Percentiles rank a stretch among this genome's conserved stretches.
These are phyloP conservation scores for Polygonum aviculare DNA, from an alignment of 148 eudicot genomes.

Conservation along the genomic window DNA sequence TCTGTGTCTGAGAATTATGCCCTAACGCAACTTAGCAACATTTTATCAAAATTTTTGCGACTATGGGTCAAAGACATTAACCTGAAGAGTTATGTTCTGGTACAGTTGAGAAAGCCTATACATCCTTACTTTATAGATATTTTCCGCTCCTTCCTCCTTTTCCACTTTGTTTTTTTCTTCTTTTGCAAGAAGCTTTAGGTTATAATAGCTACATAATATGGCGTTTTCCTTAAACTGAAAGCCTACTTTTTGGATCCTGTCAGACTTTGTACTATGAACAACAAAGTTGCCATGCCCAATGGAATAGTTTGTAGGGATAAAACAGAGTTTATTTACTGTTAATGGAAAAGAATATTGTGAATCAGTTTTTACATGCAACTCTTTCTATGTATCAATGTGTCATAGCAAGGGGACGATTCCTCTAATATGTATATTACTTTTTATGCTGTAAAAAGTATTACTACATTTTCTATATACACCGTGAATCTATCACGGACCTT, in stretches of 20 bases:
- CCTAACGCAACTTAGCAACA: background rate
- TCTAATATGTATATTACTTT: background rate
- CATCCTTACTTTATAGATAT: background rate
- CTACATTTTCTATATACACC: background rate
- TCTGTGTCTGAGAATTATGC: background rate
- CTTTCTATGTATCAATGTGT: background rate
- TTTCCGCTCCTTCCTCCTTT: background rate
- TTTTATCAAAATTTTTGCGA: background rate
- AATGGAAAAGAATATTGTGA: background rate
- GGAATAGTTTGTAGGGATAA: background rate
- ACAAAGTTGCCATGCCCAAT: background rate
- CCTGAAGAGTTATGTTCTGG: background rate
- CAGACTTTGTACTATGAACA: background rate
- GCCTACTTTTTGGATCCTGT: background rate
- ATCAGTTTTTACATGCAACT: background rate
- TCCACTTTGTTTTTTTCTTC: background rate
- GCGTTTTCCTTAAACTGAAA: background rate
- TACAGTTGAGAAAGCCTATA: background rate
- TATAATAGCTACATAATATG: background rate
- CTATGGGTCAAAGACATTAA: background rate
- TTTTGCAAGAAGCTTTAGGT: background rate
- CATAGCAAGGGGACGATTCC: background rate
- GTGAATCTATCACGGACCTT: background rate
- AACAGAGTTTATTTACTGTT: background rate
- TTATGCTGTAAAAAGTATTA: too few species aligned